Conservation (phyloP, 257 asterid genomes). For the Fraxinus anomala region DNA sequence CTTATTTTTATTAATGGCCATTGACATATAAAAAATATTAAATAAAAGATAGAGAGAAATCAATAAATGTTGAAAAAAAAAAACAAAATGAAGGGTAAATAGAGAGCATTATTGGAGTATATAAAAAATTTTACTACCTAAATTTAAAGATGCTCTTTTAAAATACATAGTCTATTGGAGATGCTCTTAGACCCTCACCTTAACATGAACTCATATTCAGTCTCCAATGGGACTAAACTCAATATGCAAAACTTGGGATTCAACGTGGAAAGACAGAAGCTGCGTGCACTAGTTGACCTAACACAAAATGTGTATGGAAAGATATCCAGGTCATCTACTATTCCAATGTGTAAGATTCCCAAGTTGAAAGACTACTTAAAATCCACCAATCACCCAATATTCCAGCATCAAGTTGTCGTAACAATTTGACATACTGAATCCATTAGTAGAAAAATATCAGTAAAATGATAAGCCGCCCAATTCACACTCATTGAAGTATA, state of each 20-base stretch:
- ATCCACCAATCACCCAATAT: neutral
- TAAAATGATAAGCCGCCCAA: neutral
- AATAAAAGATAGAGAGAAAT: too few relatives aligned
- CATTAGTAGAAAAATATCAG: neutral
- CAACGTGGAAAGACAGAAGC: neutral
- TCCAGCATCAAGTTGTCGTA: neutral
- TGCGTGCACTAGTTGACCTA: neutral
- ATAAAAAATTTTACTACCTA: too few relatives aligned
- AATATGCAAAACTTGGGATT: neutral
- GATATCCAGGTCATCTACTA: neutral
- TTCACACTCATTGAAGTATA: conserved; percentile 6
- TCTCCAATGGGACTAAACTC: neutral
- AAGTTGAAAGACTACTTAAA: neutral
- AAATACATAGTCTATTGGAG: too few relatives aligned
- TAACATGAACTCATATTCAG: neutral
- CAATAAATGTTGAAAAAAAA: too few relatives aligned
- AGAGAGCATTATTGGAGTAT: too few relatives aligned
- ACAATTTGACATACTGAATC: neutral
- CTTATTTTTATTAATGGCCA: too few relatives aligned
- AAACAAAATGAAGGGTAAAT: too few relatives aligned
- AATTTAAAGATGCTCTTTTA: too few relatives aligned
- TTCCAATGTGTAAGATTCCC: neutral
- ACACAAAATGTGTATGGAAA: neutral
- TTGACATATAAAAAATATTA: too few relatives aligned
- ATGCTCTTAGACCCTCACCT: neutral